phyloP scores from a whole-genome alignment of 805 yeast genomes.

The Pichia membranifaciens region DNA sequence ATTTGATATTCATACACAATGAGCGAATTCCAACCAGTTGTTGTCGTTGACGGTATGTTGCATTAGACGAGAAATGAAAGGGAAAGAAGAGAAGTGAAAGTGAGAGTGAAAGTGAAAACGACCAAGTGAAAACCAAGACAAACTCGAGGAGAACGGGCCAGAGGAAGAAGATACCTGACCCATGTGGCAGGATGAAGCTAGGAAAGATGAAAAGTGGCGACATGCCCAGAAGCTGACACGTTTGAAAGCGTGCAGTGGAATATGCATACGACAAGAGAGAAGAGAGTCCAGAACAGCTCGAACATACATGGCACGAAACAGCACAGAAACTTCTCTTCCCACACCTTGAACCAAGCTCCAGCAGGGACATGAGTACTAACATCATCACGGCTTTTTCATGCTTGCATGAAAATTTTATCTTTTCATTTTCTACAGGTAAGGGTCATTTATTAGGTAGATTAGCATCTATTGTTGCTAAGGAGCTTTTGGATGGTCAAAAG shows the following conservation, averaged over 20 bases:
- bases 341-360: neutral
- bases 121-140: no score
- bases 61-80: neutral
- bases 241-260: no score
- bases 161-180: no score
- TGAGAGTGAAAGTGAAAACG: no score
- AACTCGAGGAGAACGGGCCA: no score
- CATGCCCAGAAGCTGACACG: no score
- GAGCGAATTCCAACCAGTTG: slow-evolving; percentile 93
- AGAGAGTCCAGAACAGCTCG: no score
- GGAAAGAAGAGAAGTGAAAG: neutral
- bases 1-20: slow-evolving; percentile 31
- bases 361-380: slow-evolving; percentile 7
- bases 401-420: neutral
- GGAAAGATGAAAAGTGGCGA: no score
- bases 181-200: no score
- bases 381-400: neutral
- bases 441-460: slow-evolving; percentile 99
- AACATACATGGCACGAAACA: no score
- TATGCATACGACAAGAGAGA: no score
- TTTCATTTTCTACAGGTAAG: slow-evolving; percentile 59
- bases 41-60: slow-evolving; percentile 90
- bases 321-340: no score
- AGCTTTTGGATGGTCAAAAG: slow-evolving; percentile 96
- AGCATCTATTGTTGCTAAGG: slow-evolving; percentile 98